Percentiles rank a stretch among this genome's conserved stretches.
phyloP scores from a whole-genome alignment of 2,329 filamentous ascomycete species.

The Colletotrichum euphorbiae region DNA sequence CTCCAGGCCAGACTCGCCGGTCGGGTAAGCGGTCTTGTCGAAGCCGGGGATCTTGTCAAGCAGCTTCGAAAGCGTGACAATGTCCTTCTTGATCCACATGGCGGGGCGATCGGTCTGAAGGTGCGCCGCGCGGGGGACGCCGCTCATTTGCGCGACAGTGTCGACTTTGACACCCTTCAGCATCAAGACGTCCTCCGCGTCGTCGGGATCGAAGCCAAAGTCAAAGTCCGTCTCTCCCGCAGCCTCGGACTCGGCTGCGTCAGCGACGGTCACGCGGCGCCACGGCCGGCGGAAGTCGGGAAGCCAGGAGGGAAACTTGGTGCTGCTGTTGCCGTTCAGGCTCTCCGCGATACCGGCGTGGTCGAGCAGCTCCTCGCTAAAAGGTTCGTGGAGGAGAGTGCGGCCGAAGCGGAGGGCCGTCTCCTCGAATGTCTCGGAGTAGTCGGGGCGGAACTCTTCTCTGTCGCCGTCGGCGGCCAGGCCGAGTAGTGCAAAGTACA shows the following conservation, averaged over 20 bases:
- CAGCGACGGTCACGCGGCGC: slow-evolving; percentile 38
- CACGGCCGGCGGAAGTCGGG: slow-evolving; percentile 37
- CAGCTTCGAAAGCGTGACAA: slow-evolving; percentile 19
- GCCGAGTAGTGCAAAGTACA: slow-evolving; percentile 36
- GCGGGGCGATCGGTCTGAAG: slow-evolving; percentile 31
- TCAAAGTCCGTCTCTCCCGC: slow-evolving; percentile 38
- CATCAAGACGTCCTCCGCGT: slow-evolving; percentile 27
- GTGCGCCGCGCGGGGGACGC: slow-evolving; percentile 30
- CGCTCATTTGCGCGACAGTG: slow-evolving; percentile 26
- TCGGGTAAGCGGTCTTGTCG: slow-evolving; percentile 15
- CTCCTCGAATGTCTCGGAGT: slow-evolving; percentile 33
- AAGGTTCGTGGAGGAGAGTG: slow-evolving; percentile 35
- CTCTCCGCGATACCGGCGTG: slow-evolving; percentile 27
- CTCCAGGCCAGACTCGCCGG: slow-evolving; percentile 17
- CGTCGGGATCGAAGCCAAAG: slow-evolving; percentile 35
- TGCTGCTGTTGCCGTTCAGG: slow-evolving; percentile 22
- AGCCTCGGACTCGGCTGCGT: slow-evolving; percentile 34
- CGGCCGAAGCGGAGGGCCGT: slow-evolving; percentile 36
- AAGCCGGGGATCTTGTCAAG: slow-evolving; percentile 21
- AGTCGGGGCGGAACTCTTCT: slow-evolving; percentile 36
- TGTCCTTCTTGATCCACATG: slow-evolving; percentile 33
- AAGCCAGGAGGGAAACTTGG: slow-evolving; percentile 34
- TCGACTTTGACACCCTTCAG: slow-evolving; percentile 36
- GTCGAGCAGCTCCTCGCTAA: slow-evolving; percentile 38
- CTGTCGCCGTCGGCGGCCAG: slow-evolving; percentile 38